Percentiles rank a stretch among this genome's conserved stretches.
phyloP scores from a whole-genome alignment of 1,284 basidiomycete genomes.

The Cryptococcus amylolentus region DNA sequence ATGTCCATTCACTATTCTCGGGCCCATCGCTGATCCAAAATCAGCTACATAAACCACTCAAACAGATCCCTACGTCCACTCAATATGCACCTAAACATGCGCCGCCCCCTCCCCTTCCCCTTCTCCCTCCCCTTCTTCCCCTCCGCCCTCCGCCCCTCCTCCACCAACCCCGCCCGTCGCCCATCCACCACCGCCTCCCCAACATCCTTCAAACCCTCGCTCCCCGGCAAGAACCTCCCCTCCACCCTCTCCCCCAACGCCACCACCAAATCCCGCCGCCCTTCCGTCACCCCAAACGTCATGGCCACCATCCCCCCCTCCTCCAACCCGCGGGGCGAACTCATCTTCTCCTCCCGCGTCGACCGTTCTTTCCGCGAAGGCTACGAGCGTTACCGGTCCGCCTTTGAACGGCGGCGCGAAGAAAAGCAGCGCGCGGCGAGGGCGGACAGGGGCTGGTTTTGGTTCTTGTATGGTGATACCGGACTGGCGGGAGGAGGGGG shows the following conservation, averaged over 20 bases:
- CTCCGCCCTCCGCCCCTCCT: slow-evolving; percentile 56
- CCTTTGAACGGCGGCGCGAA: slow-evolving; percentile 79
- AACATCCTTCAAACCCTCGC: slow-evolving; percentile 24
- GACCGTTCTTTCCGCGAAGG: slow-evolving; percentile 77
- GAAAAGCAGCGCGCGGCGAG: slow-evolving; percentile 53
- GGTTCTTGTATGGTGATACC: neutral
- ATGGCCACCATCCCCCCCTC: slow-evolving; percentile 84
- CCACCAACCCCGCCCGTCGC: slow-evolving; percentile 51
- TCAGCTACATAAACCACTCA: slow-evolving; percentile 91
- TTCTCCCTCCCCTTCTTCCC: slow-evolving; percentile 44
- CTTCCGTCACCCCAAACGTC: slow-evolving; percentile 38
- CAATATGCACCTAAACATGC: slow-evolving; percentile 96
- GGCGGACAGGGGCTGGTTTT: slow-evolving; percentile 2
- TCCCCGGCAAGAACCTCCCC: slow-evolving; percentile 8
- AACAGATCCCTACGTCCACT: slow-evolving; percentile 86
- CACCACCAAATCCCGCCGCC: slow-evolving; percentile 2
- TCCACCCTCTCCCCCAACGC: neutral
- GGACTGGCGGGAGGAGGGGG: neutral
- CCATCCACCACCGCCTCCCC: slow-evolving; percentile 42
- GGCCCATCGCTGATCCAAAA: neutral
- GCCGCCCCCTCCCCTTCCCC: slow-evolving; percentile 60
- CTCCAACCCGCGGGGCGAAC: slow-evolving; percentile 85
- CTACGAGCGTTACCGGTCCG: slow-evolving; percentile 85
- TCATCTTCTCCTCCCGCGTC: slow-evolving; percentile 90
- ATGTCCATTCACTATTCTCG: neutral